A percentile compares a stretch with the other conserved stretches of the same genome.
phyloP scores from a whole-genome alignment of 768 basidiomycete genomes.

The Cytidiella melzeri region DNA sequence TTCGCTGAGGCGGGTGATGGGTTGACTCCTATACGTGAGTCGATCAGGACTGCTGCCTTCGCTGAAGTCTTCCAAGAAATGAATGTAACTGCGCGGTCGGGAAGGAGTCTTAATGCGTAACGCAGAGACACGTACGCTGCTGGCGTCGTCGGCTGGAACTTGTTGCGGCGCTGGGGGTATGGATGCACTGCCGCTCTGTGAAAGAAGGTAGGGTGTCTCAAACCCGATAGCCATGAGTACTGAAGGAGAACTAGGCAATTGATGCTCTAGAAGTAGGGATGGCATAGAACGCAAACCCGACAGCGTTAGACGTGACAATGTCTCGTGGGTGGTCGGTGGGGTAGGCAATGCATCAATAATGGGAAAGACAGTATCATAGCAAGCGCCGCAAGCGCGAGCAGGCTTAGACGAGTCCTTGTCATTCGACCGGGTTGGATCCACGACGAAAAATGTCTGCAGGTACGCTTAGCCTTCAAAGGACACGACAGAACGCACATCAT shows the following conservation, averaged over 20 bases:
- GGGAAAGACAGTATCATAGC: slow-evolving; percentile 84
- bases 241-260: slow-evolving; percentile 20
- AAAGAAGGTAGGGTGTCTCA: slow-evolving; percentile 17
- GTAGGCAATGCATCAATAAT: slow-evolving; percentile 28
- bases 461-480: slow-evolving; percentile 3
- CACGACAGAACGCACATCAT: slow-evolving; percentile 16
- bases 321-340: slow-evolving; percentile 11
- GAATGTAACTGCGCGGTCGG: slow-evolving; percentile 59
- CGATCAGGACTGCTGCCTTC: slow-evolving; percentile 11
- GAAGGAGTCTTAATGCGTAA: slow-evolving; percentile 27
- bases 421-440: slow-evolving; percentile 35
- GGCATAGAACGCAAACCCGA: slow-evolving; percentile 54
- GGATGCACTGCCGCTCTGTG: slow-evolving; percentile 17
- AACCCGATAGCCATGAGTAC: slow-evolving; percentile 37
- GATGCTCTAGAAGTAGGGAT: slow-evolving; percentile 33
- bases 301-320: slow-evolving; percentile 41
- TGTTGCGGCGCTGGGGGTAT: slow-evolving; percentile 5
- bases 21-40: slow-evolving; percentile 17
- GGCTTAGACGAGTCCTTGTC: slow-evolving; percentile 46
- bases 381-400: slow-evolving; percentile 79
- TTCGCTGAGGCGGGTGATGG: slow-evolving; percentile 22
- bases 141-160: slow-evolving; percentile 4
- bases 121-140: slow-evolving; percentile 9
- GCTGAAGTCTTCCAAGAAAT: slow-evolving; percentile 61
- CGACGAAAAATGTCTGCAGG: slow-evolving; percentile 74